These are phyloP conservation scores for Chlamydomonas reinhardtii DNA, from an alignment of 163 green algal species.

Conservation along the genomic window DNA sequence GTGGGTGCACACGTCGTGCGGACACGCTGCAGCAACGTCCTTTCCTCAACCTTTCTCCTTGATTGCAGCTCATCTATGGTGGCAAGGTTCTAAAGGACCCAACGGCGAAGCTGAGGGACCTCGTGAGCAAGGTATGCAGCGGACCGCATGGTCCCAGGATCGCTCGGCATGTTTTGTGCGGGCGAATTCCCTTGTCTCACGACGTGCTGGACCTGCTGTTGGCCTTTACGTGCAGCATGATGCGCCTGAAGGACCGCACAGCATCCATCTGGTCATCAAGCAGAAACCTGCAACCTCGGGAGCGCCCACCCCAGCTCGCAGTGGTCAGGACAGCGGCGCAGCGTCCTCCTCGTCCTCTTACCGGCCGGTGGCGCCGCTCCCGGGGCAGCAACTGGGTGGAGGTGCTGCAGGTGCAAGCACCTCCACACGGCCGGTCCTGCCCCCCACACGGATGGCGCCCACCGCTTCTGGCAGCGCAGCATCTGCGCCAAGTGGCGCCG, in stretches of 20 bases:
- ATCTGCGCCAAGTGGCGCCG: background rate
- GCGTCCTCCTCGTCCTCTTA: background rate
- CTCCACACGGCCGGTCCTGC: background rate
- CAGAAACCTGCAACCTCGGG: background rate
- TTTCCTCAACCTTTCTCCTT: background rate
- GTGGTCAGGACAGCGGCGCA: background rate
- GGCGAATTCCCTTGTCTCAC: no score
- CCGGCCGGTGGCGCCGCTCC: no score
- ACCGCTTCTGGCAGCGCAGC: background rate
- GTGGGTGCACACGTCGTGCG: slow-evolving; percentile 41
- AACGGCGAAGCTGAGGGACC: slow-evolving; percentile 40
- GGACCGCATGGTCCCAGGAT: background rate
- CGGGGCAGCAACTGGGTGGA: background rate
- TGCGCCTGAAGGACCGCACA: slow-evolving; percentile 52
- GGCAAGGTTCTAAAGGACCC: slow-evolving; percentile 69
- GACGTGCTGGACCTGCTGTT: no score
- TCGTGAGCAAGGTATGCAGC: slow-evolving; percentile 61
- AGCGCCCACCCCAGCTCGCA: background rate
- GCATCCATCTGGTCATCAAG: slow-evolving; percentile 66
- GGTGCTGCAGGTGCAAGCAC: background rate
- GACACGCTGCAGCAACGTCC: background rate
- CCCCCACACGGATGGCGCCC: background rate
- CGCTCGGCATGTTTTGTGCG: background rate
- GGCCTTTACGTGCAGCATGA: slow-evolving; percentile 22
- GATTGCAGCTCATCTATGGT: slow-evolving; percentile 65